phyloP scores from a whole-genome alignment of 768 basidiomycete species.

The Macrocybe gigantea region DNA sequence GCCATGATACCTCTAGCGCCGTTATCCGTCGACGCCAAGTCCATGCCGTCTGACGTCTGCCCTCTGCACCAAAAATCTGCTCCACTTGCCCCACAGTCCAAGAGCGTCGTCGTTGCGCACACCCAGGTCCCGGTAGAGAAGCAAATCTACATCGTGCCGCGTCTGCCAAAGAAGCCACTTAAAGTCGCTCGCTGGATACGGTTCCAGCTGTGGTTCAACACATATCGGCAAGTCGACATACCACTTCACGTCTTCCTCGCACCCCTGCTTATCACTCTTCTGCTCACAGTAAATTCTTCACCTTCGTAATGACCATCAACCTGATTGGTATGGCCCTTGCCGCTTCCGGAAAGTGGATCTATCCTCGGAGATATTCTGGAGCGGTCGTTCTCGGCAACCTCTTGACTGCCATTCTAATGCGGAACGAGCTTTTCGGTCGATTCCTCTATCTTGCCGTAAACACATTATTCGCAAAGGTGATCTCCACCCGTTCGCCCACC shows the following conservation, averaged over 20 bases:
- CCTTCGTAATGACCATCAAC: conserved; percentile 54
- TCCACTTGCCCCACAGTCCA: not conserved
- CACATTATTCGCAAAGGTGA: conserved; percentile 72
- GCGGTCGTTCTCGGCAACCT: conserved; percentile 75
- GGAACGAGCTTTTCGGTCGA: conserved; percentile 83
- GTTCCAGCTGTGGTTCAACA: conserved; percentile 74
- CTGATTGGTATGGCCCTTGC: conserved; percentile 55
- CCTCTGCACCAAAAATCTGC: not conserved
- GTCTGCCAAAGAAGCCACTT: conserved; percentile 18
- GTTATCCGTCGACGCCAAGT: not conserved
- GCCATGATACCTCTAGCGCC: no score
- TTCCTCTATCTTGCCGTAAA: conserved; percentile 66
- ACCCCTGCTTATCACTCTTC: not conserved
- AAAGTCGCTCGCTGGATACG: conserved; percentile 49
- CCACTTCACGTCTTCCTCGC: not conserved
- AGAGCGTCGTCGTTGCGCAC: not conserved
- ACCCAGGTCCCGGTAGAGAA: conserved; percentile 1
- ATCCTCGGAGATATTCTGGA: conserved; percentile 59
- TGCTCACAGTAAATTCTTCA: conserved; percentile 64
- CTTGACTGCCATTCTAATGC: conserved; percentile 64
- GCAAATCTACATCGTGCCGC: conserved; percentile 3
- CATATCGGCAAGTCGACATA: conserved; percentile 49
- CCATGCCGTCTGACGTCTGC: not conserved
- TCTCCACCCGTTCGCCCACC: conserved; percentile 1
- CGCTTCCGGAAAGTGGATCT: conserved; percentile 58